Percentiles rank a stretch among this genome's conserved stretches.
These are phyloP conservation scores for Penicillium sp. DNA, from an alignment of 2,329 filamentous ascomycete genomes.

Conservation along the genomic window DNA sequence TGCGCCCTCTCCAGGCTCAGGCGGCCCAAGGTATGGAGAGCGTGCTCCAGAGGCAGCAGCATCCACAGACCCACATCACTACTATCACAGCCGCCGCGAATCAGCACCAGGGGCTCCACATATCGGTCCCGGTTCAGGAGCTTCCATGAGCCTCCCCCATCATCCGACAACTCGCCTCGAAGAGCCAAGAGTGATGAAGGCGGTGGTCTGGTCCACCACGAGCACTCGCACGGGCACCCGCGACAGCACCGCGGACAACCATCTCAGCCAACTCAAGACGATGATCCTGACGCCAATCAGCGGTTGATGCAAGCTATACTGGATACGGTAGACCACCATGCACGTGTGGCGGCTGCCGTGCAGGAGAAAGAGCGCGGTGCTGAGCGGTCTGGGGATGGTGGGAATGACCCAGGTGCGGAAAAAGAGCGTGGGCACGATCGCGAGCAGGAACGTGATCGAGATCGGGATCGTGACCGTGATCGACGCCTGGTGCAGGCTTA, in stretches of 20 bases:
- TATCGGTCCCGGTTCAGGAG: conserved; percentile 17
- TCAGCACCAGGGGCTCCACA: conserved; percentile 24
- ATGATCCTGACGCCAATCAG: conserved; percentile 38
- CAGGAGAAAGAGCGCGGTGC: conserved; percentile 27
- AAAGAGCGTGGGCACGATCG: conserved; percentile 12
- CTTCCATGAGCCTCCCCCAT: conserved; percentile 17
- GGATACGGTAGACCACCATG: conserved; percentile 40
- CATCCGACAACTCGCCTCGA: conserved; percentile 28
- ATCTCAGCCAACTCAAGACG: conserved; percentile 23
- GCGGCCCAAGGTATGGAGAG: conserved; percentile 10
- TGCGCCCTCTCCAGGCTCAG: background rate
- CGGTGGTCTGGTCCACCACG: conserved; percentile 7
- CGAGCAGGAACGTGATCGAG: conserved; percentile 16
- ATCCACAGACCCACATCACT: conserved; percentile 5
- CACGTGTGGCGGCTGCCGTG: conserved; percentile 32
- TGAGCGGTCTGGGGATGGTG: conserved; percentile 16
- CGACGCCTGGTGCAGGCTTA: conserved; percentile 26
- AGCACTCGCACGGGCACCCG: conserved; percentile 9
- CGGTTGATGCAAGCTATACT: conserved; percentile 41
- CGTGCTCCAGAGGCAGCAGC: conserved; percentile 4
- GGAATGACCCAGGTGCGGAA: conserved; percentile 5
- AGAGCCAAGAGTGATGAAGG: conserved; percentile 38
- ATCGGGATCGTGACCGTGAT: conserved; percentile 24
- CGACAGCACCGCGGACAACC: conserved; percentile 2
- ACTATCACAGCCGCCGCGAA: conserved; percentile 17